Conservation (phyloP, 306 rosid species). For the cucumber (Cucumis sativus) region Cucumber_9930_V3 NC_026656.2:12857001-12857500, state of each 20-base stretch:
- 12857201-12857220: background rate
- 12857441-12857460: too few species aligned
- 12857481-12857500: too few species aligned
- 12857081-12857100: constrained; percentile 7
- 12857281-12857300: too few species aligned
- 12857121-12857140: background rate
- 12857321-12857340: too few species aligned
- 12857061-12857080: background rate
- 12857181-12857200: background rate
- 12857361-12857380: too few species aligned
- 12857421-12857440: too few species aligned
- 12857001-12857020: background rate
- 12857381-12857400: background rate
- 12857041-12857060: background rate
- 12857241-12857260: background rate
- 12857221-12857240: background rate
- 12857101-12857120: background rate
- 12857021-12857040: background rate
- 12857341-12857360: too few species aligned
- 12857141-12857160: background rate
- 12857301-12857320: background rate
- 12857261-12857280: too few species aligned
- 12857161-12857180: background rate
- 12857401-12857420: too few species aligned
- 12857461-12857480: too few species aligned